Percentiles rank a stretch among this genome's conserved stretches.
Evolutionary conservation across 768 basidiomycete species (phyloP).

Genomic region (Collybia sp.): DNA sequence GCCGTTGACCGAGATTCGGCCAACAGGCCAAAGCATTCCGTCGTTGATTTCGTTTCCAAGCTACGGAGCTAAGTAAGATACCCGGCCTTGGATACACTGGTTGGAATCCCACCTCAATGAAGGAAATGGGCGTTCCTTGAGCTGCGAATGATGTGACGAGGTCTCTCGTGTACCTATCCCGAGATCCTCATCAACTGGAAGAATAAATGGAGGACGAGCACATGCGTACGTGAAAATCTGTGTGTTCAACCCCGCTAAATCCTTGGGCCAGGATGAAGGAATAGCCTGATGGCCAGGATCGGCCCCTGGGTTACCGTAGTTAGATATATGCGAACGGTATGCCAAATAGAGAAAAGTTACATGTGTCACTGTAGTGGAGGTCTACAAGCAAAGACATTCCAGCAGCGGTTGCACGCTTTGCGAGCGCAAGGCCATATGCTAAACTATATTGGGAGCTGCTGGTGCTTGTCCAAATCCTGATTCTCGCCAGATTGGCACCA

Average conservation of each 20-base stretch:
- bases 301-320: constrained; percentile 38
- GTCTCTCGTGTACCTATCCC: constrained; percentile 42
- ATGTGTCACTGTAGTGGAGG: constrained; percentile 63
- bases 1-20: constrained; percentile 46
- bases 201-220: not conserved
- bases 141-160: constrained; percentile 46
- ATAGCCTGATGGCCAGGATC: constrained; percentile 61
- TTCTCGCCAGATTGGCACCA: constrained; percentile 54
- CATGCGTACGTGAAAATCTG: constrained; percentile 45
- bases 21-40: constrained; percentile 59
- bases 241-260: constrained; percentile 47
- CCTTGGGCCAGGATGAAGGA: constrained; percentile 50
- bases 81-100: not conserved
- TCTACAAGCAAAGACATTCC: constrained; percentile 54
- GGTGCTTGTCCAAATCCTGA: constrained; percentile 62
- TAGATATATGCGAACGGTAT: not conserved
- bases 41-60: constrained; percentile 67
- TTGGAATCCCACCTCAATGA: constrained; percentile 37
- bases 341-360: constrained; percentile 22
- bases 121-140: constrained; percentile 50
- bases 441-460: constrained; percentile 43
- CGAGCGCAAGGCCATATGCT: constrained; percentile 46
- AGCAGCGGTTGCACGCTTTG: constrained; percentile 49
- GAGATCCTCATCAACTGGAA: not conserved
- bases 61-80: constrained; percentile 16